Percentiles rank a stretch among this genome's conserved stretches.
phyloP scores from a whole-genome alignment of 2,329 filamentous ascomycete genomes.

The Hypoxylon sp. region DNA sequence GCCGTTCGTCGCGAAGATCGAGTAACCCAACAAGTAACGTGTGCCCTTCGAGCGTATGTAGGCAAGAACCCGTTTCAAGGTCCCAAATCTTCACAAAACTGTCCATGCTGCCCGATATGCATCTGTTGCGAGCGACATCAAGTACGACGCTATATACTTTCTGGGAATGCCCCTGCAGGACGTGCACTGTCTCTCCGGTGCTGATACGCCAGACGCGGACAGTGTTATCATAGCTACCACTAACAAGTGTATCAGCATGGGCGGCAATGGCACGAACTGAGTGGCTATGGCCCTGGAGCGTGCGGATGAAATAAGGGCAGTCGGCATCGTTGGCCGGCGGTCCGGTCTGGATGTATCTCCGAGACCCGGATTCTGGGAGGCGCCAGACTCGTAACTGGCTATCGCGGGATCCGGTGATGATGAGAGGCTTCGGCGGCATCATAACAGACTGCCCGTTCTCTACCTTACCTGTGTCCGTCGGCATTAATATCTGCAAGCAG shows the following conservation, averaged over 20 bases:
- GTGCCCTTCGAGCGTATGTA: constrained; percentile 94
- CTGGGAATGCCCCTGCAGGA: constrained; percentile 86
- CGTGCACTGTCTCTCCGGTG: constrained; percentile 88
- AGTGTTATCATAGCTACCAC: constrained; percentile 95
- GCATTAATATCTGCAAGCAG: constrained; percentile 94
- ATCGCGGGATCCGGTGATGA: constrained; percentile 97
- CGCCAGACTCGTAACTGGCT: constrained; percentile 96
- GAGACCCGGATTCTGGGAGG: constrained; percentile 84
- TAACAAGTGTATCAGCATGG: constrained; percentile 94
- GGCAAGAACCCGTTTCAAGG: constrained; percentile 84
- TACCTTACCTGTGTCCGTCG: constrained; percentile 80
- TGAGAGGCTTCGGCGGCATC: constrained; percentile 94
- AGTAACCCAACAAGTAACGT: constrained; percentile 91
- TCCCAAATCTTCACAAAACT: constrained; percentile 99
- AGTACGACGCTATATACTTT: constrained; percentile 99
- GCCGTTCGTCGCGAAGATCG: constrained; percentile 87
- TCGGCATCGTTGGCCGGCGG: constrained; percentile 81
- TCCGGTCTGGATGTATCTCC: constrained; percentile 83
- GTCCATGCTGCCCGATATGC: constrained; percentile 99
- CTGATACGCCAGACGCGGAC: constrained; percentile 98
- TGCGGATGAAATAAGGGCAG: constrained; percentile 95
- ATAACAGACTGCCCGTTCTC: constrained; percentile 82
- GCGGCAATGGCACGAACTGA: constrained; percentile 97
- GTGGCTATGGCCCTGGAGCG: constrained; percentile 87
- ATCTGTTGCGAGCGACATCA: constrained; percentile 91